phyloP scores from a whole-genome alignment of 805 yeast species.

The Lipomyces mesembrius region DNA sequence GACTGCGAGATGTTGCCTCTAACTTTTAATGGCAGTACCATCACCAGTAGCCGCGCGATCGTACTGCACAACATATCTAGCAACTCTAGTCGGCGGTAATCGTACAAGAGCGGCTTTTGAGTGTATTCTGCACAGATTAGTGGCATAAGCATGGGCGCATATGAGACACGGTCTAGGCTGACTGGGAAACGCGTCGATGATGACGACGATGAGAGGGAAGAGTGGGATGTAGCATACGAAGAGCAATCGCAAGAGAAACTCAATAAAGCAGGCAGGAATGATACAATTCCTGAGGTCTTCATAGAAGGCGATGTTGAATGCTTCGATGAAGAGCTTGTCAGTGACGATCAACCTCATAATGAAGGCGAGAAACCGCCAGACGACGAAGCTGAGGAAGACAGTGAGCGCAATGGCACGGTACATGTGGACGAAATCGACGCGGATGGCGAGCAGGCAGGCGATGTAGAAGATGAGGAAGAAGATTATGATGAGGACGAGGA shows the following conservation, averaged over 20 bases:
- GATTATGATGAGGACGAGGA: conserved; percentile 21
- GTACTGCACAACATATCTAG: background rate
- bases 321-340: conserved; percentile 10
- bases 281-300: background rate
- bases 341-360: background rate
- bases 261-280: background rate
- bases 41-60: background rate
- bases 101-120: background rate
- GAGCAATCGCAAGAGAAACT: background rate
- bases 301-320: conserved; percentile 1
- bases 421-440: background rate
- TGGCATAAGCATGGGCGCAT: background rate
- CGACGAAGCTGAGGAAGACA: conserved; percentile 7
- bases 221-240: conserved; percentile 6
- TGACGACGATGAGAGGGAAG: conserved; percentile 7
- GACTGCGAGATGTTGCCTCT: background rate
- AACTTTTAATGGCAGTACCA: background rate
- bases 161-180: background rate
- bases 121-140: background rate
- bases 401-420: conserved; percentile 3
- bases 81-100: background rate
- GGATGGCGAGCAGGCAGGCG: conserved; percentile 6
- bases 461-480: conserved; percentile 3
- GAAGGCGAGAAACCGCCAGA: background rate
- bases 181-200: background rate